Percentiles rank a stretch among this genome's conserved stretches.
Conservation (phyloP, 139 green algal species). For the Pedinophyceae sp. region DNA sequence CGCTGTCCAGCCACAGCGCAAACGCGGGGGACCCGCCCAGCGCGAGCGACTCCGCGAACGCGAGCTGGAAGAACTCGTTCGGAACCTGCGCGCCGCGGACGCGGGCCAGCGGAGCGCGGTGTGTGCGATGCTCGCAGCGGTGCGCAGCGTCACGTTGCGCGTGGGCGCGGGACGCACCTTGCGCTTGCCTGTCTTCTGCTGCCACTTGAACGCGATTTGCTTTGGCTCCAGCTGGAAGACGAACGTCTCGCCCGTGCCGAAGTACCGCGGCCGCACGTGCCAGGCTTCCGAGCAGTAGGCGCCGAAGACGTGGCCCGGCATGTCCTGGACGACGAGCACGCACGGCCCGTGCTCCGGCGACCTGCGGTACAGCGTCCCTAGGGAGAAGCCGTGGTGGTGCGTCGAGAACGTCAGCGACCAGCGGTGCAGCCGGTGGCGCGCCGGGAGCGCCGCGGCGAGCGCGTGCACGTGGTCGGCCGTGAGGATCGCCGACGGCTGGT, state of each 20-base stretch:
- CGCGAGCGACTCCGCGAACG: slow-evolving; percentile 18
- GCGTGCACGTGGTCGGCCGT: not conserved
- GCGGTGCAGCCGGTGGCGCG: not conserved
- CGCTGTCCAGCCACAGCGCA: slow-evolving; percentile 54
- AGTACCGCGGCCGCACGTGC: slow-evolving; percentile 38
- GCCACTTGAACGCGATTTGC: slow-evolving; percentile 10
- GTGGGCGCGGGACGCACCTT: not conserved
- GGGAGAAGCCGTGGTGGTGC: slow-evolving; percentile 36
- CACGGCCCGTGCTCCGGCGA: slow-evolving; percentile 16
- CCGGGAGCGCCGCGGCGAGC: not conserved
- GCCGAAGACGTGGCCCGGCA: slow-evolving; percentile 40
- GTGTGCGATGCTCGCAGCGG: not conserved
- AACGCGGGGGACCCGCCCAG: slow-evolving; percentile 49
- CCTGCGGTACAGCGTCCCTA: slow-evolving; percentile 48
- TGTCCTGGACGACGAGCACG: slow-evolving; percentile 44
- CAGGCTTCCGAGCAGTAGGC: slow-evolving; percentile 44
- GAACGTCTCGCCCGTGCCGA: slow-evolving; percentile 61
- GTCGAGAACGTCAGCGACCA: slow-evolving; percentile 40
- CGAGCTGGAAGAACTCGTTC: slow-evolving; percentile 53
- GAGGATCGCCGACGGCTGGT: no score
- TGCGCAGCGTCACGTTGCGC: not conserved
- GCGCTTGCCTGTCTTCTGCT: not conserved
- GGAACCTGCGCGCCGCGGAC: slow-evolving; percentile 11
- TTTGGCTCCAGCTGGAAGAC: slow-evolving; percentile 44
- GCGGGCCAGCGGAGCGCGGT: not conserved